Evolutionary conservation across 768 basidiomycete genomes (phyloP).

Genomic region (Inosperma sp.): DNA sequence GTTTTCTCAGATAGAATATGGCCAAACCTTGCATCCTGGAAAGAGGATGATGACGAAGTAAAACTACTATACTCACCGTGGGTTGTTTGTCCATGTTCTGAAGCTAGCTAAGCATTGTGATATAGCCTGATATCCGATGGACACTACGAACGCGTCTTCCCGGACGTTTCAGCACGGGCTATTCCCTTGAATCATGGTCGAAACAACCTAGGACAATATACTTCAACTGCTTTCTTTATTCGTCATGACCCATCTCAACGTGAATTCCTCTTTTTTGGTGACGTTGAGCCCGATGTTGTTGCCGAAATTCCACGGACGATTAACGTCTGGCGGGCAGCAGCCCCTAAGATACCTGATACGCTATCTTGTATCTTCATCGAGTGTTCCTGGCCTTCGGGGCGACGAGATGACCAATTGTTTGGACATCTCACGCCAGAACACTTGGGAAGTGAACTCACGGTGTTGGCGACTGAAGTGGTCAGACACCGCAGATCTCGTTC

Average conservation of each 20-base stretch:
- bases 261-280: slow-evolving; percentile 92
- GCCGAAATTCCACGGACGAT: slow-evolving; percentile 55
- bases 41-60: slow-evolving; percentile 53
- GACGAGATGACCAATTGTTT: slow-evolving; percentile 63
- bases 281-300: slow-evolving; percentile 83
- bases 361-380: slow-evolving; percentile 89
- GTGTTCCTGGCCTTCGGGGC: slow-evolving; percentile 80
- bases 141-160: slow-evolving; percentile 48
- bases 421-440: slow-evolving; percentile 86
- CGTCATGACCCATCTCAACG: slow-evolving; percentile 53
- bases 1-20: slow-evolving; percentile 78
- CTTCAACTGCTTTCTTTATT: slow-evolving; percentile 83
- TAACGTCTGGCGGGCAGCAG: slow-evolving; percentile 78
- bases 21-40: slow-evolving; percentile 80
- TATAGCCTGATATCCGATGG: slow-evolving; percentile 48
- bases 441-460: slow-evolving; percentile 66
- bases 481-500: slow-evolving; percentile 32
- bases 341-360: slow-evolving; percentile 62
- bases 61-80: slow-evolving; percentile 64
- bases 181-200: slow-evolving; percentile 74
- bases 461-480: slow-evolving; percentile 65
- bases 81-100: slow-evolving; percentile 25
- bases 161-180: slow-evolving; percentile 55
- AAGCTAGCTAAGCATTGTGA: background rate
- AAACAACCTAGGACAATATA: slow-evolving; percentile 53